phyloP scores from a whole-genome alignment of 2,329 filamentous ascomycete species.

The Peltaster fructicola region DNA sequence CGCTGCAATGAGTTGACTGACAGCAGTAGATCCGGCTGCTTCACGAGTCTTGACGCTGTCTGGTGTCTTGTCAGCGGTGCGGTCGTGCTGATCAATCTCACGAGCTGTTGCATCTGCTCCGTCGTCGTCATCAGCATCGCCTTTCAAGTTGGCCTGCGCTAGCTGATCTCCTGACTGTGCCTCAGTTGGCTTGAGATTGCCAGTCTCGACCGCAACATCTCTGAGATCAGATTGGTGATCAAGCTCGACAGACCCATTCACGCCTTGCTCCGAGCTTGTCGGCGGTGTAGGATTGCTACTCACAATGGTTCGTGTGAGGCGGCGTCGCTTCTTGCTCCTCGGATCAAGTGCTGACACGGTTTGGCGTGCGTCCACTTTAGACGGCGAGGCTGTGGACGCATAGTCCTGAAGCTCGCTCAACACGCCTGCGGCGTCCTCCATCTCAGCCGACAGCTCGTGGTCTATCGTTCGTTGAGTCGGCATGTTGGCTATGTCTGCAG shows the following conservation, averaged over 20 bases:
- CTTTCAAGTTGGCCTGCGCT: too few species aligned
- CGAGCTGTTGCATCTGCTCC: not conserved
- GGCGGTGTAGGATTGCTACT: not conserved
- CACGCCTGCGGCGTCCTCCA: conserved; percentile 13
- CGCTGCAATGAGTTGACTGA: conserved; percentile 13
- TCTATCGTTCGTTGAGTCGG: too few species aligned
- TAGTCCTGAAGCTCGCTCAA: conserved; percentile 17
- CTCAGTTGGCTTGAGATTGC: not conserved
- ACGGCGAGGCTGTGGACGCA: conserved; percentile 20
- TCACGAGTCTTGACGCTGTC: conserved; percentile 18
- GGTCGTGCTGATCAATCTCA: conserved; percentile 1
- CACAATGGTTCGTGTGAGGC: conserved; percentile 2
- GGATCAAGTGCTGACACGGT: conserved; percentile 8
- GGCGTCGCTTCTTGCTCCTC: conserved; percentile 8
- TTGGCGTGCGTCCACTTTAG: conserved; percentile 15
- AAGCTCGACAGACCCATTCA: too few species aligned
- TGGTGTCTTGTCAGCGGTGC: conserved; percentile 8
- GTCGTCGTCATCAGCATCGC: not conserved
- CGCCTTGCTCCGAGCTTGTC: conserved; percentile 1
- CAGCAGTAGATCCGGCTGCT: conserved; percentile 18
- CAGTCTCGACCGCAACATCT: not conserved
- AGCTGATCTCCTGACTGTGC: too few species aligned
- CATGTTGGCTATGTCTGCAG: conserved; percentile 16
- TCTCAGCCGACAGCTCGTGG: too few species aligned
- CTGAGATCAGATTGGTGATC: not conserved